Evolutionary conservation across 169 alveolate genomes (phyloP).

Genomic region (Cryptosporidium bovis): DNA sequence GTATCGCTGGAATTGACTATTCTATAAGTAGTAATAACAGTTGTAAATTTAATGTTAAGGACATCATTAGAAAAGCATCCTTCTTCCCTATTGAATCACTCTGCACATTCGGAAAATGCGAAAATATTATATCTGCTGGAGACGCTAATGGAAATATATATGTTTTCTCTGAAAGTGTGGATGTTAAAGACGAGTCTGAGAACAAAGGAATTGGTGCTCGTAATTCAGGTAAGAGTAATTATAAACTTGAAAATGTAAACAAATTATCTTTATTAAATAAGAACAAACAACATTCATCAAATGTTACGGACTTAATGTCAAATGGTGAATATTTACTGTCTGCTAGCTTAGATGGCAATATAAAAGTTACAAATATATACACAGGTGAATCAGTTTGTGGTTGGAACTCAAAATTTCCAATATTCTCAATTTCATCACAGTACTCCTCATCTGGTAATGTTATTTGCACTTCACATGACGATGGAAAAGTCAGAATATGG

Average conservation of each 20-base stretch:
- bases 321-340: conserved; percentile 43
- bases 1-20: conserved; percentile 27
- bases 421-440: conserved; percentile 33
- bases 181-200: not conserved
- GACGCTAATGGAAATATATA: conserved; percentile 41
- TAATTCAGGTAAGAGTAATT: not conserved
- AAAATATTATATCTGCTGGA: conserved; percentile 40
- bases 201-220: not conserved
- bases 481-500: conserved; percentile 72
- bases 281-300: conserved; percentile 19
- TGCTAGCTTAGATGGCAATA: conserved; percentile 61
- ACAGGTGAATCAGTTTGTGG: conserved; percentile 49
- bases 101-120: conserved; percentile 36
- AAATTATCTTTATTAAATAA: no score
- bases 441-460: conserved; percentile 14
- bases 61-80: conserved; percentile 12
- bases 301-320: conserved; percentile 47
- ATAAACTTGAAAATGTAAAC: no score
- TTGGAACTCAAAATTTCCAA: conserved; percentile 41
- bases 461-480: conserved; percentile 72
- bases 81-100: conserved; percentile 63
- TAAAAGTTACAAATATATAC: conserved; percentile 20
- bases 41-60: not conserved
- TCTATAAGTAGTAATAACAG: not conserved
- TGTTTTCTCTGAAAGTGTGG: conserved; percentile 16